Evolutionary conservation across 176 grass and related monocot genomes (phyloP).

Genomic region (Areca catechu): DNA sequence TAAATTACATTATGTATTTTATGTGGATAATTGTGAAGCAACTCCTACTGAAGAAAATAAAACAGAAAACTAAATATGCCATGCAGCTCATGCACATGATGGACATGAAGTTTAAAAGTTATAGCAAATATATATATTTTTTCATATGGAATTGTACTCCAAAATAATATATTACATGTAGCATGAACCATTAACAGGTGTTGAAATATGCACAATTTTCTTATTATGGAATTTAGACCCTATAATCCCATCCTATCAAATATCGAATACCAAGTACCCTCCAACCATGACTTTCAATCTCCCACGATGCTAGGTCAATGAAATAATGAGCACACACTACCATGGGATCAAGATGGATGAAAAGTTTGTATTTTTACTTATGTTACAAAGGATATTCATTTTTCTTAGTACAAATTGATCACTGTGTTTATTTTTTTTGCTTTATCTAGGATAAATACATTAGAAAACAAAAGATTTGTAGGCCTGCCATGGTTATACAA

Average conservation of each 20-base stretch:
- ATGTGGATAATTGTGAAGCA: too few relatives aligned
- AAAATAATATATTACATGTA: too few relatives aligned
- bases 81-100: too few relatives aligned
- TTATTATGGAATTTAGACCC: constrained; percentile 11
- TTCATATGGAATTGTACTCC: too few relatives aligned
- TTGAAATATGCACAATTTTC: constrained; percentile 26
- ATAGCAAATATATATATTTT: too few relatives aligned
- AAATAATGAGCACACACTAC: constrained; percentile 44
- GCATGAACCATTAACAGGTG: neutral
- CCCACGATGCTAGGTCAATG: constrained; percentile 42
- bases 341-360: constrained; percentile 41
- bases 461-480: neutral
- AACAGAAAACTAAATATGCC: too few relatives aligned
- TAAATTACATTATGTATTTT: too few relatives aligned
- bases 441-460: neutral
- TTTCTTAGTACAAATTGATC: neutral
- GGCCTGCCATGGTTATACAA: too few relatives aligned
- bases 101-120: too few relatives aligned
- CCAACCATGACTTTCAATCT: constrained; percentile 5
- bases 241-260: constrained; percentile 13
- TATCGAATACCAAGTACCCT: constrained; percentile 24
- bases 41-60: too few relatives aligned
- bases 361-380: constrained; percentile 28
- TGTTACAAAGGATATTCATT: constrained; percentile 24
- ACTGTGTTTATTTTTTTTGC: constrained; percentile 1